Conservation (phyloP, 1,284 basidiomycete species). For the Heliocybe sulcata region DNA sequence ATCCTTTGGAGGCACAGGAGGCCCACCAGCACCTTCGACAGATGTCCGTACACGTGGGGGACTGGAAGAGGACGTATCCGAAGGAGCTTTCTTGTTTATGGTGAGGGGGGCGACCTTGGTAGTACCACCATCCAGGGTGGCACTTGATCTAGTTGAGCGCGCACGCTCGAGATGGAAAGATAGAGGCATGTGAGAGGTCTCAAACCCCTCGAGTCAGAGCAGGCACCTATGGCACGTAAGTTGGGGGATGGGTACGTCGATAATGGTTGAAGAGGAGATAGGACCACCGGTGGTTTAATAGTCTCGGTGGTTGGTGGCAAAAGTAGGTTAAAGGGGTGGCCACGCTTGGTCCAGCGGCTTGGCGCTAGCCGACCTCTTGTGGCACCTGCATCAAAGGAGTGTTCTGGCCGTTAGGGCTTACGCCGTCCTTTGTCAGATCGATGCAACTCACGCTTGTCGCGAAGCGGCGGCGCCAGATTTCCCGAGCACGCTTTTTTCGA, state of each 20-base stretch:
- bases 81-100: not conserved
- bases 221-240: too few relatives aligned
- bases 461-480: too few relatives aligned
- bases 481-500: not conserved
- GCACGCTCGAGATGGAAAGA: too few relatives aligned
- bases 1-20: not conserved
- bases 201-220: too few relatives aligned
- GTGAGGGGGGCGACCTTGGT: not conserved
- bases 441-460: not conserved
- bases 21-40: not conserved
- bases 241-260: too few relatives aligned
- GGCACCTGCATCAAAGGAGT: not conserved
- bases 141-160: too few relatives aligned
- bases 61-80: not conserved
- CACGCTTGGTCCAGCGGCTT: not conserved
- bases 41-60: not conserved
- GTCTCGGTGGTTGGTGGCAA: too few relatives aligned
- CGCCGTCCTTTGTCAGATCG: not conserved
- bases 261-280: too few relatives aligned
- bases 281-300: too few relatives aligned
- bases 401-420: not conserved
- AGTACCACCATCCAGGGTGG: too few relatives aligned
- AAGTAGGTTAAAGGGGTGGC: too few relatives aligned
- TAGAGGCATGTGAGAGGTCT: too few relatives aligned
- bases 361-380: not conserved